phyloP scores from a whole-genome alignment of 176 grass and related monocot genomes.

The Musa schizocarpa region DNA sequence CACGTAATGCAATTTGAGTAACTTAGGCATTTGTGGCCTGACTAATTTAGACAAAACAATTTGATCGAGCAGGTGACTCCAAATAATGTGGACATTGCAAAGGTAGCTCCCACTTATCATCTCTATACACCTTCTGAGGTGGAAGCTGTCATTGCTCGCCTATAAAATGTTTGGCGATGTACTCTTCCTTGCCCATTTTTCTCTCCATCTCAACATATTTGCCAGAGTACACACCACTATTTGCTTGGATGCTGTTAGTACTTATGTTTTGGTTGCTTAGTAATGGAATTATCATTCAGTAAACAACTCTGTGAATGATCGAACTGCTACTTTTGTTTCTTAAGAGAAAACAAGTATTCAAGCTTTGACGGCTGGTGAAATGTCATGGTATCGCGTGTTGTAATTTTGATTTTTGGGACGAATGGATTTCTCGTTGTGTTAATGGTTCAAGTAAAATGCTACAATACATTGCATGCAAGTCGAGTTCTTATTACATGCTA shows the following conservation, averaged over 20 bases:
- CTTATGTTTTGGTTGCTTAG: not conserved
- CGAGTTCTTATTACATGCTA: too few species aligned
- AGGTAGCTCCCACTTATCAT: conserved; percentile 11
- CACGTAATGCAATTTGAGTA: too few species aligned
- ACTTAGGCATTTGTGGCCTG: too few species aligned
- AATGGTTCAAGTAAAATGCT: too few species aligned
- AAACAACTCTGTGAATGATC: not conserved
- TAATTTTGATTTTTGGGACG: too few species aligned
- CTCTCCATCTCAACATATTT: too few species aligned
- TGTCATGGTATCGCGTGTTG: not conserved
- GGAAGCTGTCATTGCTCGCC: not conserved
- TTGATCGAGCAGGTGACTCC: conserved; percentile 1
- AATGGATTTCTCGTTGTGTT: too few species aligned
- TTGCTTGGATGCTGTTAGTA: not conserved
- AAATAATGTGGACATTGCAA: conserved; percentile 9
- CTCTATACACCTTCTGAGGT: conserved; percentile 3
- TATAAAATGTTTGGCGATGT: not conserved
- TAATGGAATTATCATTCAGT: not conserved
- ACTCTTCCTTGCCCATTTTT: too few species aligned
- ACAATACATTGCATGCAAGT: too few species aligned
- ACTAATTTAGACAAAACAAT: not conserved
- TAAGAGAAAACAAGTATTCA: too few species aligned
- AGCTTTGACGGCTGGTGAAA: not conserved
- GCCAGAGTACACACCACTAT: not conserved
- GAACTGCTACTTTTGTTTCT: too few species aligned